These are phyloP conservation scores for Sinapis alba DNA, from an alignment of 441 rosid genomes.

Conservation along the genomic window DNA sequence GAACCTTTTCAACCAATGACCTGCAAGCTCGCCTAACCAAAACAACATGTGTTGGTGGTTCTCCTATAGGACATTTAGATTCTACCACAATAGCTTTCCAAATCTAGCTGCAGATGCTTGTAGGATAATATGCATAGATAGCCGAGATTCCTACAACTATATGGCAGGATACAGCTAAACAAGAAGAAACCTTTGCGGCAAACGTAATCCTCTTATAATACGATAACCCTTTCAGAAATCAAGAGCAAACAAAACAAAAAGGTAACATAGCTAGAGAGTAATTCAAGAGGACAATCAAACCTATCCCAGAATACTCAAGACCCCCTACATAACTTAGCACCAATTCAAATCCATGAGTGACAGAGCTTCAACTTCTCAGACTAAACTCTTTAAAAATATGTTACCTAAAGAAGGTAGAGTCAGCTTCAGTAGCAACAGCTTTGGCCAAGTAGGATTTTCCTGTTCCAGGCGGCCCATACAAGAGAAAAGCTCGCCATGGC, in stretches of 20 bases:
- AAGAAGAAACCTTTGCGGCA: neutral
- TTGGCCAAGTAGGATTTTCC: constrained; percentile 98
- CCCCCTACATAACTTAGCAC: no score
- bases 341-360: no score
- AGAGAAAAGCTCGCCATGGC: constrained; percentile 96
- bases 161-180: constrained; percentile 2
- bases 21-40: neutral
- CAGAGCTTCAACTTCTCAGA: neutral
- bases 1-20: neutral
- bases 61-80: constrained; percentile 2
- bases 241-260: neutral
- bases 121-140: neutral
- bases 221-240: neutral
- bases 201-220: neutral
- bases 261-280: neutral
- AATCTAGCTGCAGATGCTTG: neutral
- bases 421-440: constrained; percentile 99
- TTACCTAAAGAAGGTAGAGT: constrained; percentile 96
- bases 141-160: neutral
- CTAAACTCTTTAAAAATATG: neutral
- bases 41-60: neutral
- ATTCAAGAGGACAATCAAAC: neutral
- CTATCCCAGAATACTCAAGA: neutral
- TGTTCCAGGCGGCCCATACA: constrained; percentile 99
- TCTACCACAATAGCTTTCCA: neutral